phyloP scores from a whole-genome alignment of 2,329 filamentous ascomycete species.

The Colletotrichum liaoningense region DNA sequence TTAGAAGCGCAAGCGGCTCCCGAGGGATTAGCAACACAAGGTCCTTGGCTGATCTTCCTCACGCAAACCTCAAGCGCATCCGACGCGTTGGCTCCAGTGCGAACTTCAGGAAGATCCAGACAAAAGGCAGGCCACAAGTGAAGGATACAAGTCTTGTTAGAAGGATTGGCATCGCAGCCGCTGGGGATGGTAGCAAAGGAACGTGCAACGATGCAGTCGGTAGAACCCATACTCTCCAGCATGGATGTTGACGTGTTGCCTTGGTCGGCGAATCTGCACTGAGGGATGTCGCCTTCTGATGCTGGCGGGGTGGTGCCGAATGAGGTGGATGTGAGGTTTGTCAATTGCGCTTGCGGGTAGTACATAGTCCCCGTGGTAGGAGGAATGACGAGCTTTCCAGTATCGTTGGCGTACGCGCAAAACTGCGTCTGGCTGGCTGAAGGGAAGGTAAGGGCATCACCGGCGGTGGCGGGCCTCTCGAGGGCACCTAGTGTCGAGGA shows the following conservation, averaged over 20 bases:
- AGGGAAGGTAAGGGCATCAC: neutral
- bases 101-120: neutral
- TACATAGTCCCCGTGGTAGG: neutral
- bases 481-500: neutral
- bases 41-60: slow-evolving; percentile 2
- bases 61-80: neutral
- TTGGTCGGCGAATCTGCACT: neutral
- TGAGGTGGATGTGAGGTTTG: neutral
- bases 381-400: neutral
- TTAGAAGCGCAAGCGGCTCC: slow-evolving; percentile 3
- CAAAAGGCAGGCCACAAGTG: slow-evolving; percentile 3
- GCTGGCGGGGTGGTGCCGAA: neutral
- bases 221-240: neutral
- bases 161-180: neutral
- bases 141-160: neutral
- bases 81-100: neutral
- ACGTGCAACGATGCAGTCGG: neutral
- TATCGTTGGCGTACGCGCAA: neutral
- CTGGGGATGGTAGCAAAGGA: neutral
- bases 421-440: neutral
- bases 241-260: neutral
- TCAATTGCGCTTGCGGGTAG: neutral
- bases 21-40: neutral
- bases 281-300: neutral
- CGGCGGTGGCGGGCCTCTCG: neutral